phyloP scores from a whole-genome alignment of 1,284 basidiomycete species.

The Pterula multifida region DNA sequence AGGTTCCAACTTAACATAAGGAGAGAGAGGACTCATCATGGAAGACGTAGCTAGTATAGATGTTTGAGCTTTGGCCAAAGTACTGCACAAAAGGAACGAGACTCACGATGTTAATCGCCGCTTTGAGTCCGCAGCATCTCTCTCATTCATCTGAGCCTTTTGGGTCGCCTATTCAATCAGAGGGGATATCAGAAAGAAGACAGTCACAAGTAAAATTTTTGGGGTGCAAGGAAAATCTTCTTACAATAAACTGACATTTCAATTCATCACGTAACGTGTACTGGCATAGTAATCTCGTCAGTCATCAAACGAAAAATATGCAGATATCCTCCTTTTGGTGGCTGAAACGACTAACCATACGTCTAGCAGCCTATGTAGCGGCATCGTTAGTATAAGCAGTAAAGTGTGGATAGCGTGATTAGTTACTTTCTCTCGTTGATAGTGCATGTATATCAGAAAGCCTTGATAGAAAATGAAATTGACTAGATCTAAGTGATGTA shows the following conservation, averaged over 20 bases:
- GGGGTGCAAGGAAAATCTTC: not conserved
- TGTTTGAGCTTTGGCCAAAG: no score
- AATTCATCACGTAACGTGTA: slow-evolving; percentile 41
- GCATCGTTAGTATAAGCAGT: slow-evolving; percentile 18
- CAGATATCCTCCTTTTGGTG: no score
- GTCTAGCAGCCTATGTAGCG: slow-evolving; percentile 19
- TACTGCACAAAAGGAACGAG: no score
- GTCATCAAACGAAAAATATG: no score
- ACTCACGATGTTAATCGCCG: slow-evolving; percentile 54
- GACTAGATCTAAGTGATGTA: slow-evolving; percentile 29
- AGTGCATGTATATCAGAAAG: slow-evolving; percentile 46
- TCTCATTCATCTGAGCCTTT: slow-evolving; percentile 65
- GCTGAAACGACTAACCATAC: not conserved
- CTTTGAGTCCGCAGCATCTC: slow-evolving; percentile 57
- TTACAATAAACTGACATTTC: slow-evolving; percentile 48
- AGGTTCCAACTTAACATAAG: slow-evolving; percentile 12
- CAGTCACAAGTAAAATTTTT: not conserved
- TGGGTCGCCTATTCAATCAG: slow-evolving; percentile 40
- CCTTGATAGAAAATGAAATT: slow-evolving; percentile 46
- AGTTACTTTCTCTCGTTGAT: slow-evolving; percentile 31
- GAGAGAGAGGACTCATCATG: slow-evolving; percentile 27
- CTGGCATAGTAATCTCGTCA: slow-evolving; percentile 14
- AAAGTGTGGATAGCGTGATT: not conserved
- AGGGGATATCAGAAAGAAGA: not conserved
- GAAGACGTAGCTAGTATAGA: slow-evolving; percentile 62